Conservation (phyloP, 768 basidiomycete genomes). For the Floccularia luteovirens region DNA sequence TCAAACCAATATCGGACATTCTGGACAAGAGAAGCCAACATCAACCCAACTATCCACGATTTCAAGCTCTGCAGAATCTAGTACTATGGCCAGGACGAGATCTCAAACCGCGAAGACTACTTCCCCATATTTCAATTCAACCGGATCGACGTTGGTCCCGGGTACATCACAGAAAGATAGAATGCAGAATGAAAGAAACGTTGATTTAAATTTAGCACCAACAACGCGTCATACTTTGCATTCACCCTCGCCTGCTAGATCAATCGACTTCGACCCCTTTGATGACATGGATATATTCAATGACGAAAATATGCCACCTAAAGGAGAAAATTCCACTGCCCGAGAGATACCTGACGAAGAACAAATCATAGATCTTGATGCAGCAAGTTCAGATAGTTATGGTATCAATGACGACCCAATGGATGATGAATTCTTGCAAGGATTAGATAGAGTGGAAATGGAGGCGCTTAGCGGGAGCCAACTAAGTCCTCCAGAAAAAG, state of each 20-base stretch:
- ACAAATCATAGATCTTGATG: not conserved
- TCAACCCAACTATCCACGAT: no score
- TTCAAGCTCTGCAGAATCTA: no score
- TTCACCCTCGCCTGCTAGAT: not conserved
- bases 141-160: slow-evolving; percentile 2
- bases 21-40: not conserved
- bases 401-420: slow-evolving; percentile 14
- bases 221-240: slow-evolving; percentile 5
- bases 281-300: no score
- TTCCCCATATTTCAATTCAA: slow-evolving; percentile 10
- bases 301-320: no score
- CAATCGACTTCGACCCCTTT: slow-evolving; percentile 21
- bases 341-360: no score
- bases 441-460: slow-evolving; percentile 23
- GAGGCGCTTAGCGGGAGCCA: no score
- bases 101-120: no score
- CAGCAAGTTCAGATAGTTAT: slow-evolving; percentile 14
- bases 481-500: no score
- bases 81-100: no score
- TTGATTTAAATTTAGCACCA: slow-evolving; percentile 11
- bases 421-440: slow-evolving; percentile 13
- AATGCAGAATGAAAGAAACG: no score
- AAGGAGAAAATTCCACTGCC: no score
- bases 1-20: not conserved
- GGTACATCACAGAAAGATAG: no score